These are phyloP conservation scores for Nothopassalora personata DNA, from an alignment of 2,329 filamentous ascomycete species.

Conservation along the genomic window DNA sequence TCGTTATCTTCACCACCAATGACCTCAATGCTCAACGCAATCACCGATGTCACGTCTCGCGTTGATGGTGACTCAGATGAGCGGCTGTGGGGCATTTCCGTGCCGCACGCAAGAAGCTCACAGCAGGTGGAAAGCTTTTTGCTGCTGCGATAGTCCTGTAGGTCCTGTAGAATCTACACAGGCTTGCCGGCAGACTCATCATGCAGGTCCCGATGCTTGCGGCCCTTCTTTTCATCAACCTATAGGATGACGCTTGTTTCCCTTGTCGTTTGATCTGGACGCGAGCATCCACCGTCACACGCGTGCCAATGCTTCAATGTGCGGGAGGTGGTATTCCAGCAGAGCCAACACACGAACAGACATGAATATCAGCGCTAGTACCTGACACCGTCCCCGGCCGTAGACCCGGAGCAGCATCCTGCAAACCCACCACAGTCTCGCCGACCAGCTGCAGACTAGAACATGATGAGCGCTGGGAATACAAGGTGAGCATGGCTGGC, in stretches of 20 bases:
- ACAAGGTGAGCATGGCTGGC: constrained; percentile 4
- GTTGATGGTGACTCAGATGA: neutral
- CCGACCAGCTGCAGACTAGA: neutral
- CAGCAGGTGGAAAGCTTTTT: neutral
- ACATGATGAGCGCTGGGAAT: constrained; percentile 1
- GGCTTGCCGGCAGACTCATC: neutral
- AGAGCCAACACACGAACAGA: neutral
- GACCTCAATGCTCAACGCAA: neutral
- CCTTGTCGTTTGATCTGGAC: neutral
- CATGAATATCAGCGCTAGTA: neutral
- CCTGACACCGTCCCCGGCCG: neutral
- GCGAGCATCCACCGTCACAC: neutral
- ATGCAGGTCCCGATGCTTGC: neutral
- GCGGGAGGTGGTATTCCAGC: neutral
- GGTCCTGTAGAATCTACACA: neutral
- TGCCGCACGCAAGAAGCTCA: neutral
- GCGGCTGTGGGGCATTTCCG: neutral
- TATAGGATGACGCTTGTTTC: neutral
- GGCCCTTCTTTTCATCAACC: neutral
- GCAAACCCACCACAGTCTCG: neutral
- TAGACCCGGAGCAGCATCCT: neutral
- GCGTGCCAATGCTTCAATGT: neutral
- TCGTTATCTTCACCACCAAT: neutral
- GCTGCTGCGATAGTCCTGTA: neutral
- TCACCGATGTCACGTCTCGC: neutral